phyloP scores from a whole-genome alignment of 2,329 filamentous ascomycete species.

The Calonectria hongkongensis region DNA sequence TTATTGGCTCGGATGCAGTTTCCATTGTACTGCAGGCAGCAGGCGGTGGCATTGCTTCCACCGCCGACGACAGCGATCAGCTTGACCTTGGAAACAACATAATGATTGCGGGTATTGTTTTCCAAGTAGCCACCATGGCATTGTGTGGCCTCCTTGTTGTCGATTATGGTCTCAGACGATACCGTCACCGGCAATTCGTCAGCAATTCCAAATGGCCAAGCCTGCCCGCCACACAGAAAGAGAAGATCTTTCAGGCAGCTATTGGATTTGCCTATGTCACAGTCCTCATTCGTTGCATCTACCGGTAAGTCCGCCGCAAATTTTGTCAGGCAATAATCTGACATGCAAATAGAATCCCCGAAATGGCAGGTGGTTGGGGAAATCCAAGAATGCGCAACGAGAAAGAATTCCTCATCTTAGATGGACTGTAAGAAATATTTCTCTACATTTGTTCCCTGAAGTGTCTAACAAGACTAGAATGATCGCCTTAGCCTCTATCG shows the following conservation, averaged over 20 bases:
- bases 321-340: background rate
- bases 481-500: conserved; percentile 13
- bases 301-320: background rate
- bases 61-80: conserved; percentile 58
- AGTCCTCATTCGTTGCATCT: conserved; percentile 19
- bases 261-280: conserved; percentile 24
- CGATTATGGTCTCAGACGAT: background rate
- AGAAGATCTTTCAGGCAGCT: conserved; percentile 11
- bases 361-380: conserved; percentile 77
- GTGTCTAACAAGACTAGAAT: background rate
- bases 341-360: conserved; percentile 67
- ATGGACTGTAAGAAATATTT: conserved; percentile 60
- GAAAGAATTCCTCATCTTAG: conserved; percentile 72
- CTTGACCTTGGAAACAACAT: conserved; percentile 29
- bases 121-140: conserved; percentile 24
- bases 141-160: conserved; percentile 8
- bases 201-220: background rate
- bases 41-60: conserved; percentile 72
- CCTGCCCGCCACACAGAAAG: background rate
- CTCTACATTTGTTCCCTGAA: background rate
- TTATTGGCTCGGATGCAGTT: conserved; percentile 77
- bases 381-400: conserved; percentile 73
- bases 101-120: conserved; percentile 22
- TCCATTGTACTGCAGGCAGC: conserved; percentile 75
- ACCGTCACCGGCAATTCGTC: conserved; percentile 12